These are phyloP conservation scores for Moricandia arvensis DNA, from an alignment of 345 rosid genomes.

Conservation along the genomic window DNA sequence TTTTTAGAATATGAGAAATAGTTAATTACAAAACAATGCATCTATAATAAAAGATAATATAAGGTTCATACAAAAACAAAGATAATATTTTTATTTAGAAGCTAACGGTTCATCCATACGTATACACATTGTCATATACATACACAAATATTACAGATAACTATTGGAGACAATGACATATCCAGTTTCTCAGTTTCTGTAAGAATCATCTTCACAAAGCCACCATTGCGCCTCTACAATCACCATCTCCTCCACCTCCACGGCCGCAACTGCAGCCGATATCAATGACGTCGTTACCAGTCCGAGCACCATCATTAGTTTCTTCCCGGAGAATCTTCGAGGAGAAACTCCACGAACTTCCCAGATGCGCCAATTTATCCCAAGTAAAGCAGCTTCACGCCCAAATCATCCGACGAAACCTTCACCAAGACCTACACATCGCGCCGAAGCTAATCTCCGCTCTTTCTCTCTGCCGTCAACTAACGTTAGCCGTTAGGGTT, in stretches of 20 bases:
- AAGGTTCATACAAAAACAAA: too few species aligned
- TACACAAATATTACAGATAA: not conserved
- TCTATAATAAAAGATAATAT: too few species aligned
- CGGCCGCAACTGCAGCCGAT: not conserved
- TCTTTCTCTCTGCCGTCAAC: constrained; percentile 60
- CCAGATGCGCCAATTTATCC: constrained; percentile 57
- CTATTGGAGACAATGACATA: not conserved
- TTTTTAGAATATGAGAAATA: too few species aligned
- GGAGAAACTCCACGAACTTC: constrained; percentile 67
- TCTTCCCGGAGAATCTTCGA: constrained; percentile 67
- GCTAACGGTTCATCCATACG: not conserved
- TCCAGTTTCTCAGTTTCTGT: not conserved
- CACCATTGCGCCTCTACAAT: constrained; percentile 13
- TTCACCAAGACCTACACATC: constrained; percentile 53
- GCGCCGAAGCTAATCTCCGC: constrained; percentile 74
- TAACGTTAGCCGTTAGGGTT: constrained; percentile 54
- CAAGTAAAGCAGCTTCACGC: constrained; percentile 69
- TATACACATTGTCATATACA: not conserved
- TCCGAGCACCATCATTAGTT: constrained; percentile 68
- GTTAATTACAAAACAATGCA: too few species aligned
- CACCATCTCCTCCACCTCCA: constrained; percentile 2
- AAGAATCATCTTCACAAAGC: not conserved
- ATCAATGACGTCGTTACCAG: constrained; percentile 45
- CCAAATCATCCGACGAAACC: constrained; percentile 61
- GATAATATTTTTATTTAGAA: not conserved